These are phyloP conservation scores for Chlorella ohadii DNA, from an alignment of 139 green algal genomes.

Conservation along the genomic window DNA sequence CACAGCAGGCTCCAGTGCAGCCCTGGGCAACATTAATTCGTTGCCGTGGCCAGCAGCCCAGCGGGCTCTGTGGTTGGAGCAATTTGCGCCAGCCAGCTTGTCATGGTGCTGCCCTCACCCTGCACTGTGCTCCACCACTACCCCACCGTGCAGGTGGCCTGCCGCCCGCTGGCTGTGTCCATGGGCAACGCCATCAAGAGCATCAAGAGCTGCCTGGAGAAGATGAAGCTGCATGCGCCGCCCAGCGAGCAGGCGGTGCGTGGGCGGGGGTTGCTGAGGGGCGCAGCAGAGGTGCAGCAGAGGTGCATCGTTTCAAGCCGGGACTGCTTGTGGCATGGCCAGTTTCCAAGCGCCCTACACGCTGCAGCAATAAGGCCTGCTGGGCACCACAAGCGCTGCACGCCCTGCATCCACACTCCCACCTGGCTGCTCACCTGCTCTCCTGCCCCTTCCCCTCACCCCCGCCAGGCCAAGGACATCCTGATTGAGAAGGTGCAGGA, in stretches of 20 bases:
- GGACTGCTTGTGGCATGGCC: too few relatives aligned
- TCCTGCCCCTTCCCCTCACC: not conserved
- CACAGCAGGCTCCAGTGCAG: too few relatives aligned
- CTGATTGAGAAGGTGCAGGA: slow-evolving; percentile 57
- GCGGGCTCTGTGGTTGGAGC: too few relatives aligned
- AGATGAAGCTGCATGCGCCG: slow-evolving; percentile 44
- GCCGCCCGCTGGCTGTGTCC: slow-evolving; percentile 82
- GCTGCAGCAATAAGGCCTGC: too few relatives aligned
- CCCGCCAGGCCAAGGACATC: slow-evolving; percentile 60
- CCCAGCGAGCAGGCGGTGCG: slow-evolving; percentile 45
- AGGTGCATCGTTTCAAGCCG: not conserved
- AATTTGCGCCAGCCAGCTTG: too few relatives aligned
- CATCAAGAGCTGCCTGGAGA: slow-evolving; percentile 77
- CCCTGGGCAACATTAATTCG: too few relatives aligned
- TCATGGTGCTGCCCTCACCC: too few relatives aligned
- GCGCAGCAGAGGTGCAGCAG: not conserved
- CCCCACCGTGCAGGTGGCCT: slow-evolving; percentile 48
- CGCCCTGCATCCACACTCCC: not conserved
- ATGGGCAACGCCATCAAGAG: slow-evolving; percentile 95
- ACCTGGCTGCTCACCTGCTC: not conserved
- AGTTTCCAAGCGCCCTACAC: too few relatives aligned
- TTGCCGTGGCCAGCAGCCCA: too few relatives aligned
- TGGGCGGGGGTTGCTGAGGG: too few relatives aligned
- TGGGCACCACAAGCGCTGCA: not conserved
- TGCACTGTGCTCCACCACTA: too few relatives aligned